These are phyloP conservation scores for Colletotrichum costaricense DNA, from an alignment of 2,329 filamentous ascomycete species.

Conservation along the genomic window DNA sequence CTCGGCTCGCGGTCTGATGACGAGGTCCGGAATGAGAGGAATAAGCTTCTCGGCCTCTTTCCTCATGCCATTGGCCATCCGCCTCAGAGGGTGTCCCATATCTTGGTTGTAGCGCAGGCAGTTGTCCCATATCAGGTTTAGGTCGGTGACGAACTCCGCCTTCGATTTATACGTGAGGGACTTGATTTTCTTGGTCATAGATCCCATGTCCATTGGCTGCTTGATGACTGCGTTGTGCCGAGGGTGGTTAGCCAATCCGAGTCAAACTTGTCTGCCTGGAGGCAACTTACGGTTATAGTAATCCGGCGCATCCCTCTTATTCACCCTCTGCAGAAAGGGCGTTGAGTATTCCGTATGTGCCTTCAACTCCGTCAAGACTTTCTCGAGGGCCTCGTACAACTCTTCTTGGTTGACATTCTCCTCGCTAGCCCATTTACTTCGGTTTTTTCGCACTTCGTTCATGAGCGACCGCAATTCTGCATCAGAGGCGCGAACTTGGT, in stretches of 20 bases:
- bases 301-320: conserved; percentile 96
- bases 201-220: conserved; percentile 96
- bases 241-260: conserved; percentile 38
- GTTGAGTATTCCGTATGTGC: conserved; percentile 97
- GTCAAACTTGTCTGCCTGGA: conserved; percentile 14
- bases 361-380: conserved; percentile 96
- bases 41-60: conserved; percentile 98
- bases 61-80: conserved; percentile 95
- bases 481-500: conserved; percentile 91
- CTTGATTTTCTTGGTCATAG: conserved; percentile 98
- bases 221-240: conserved; percentile 77
- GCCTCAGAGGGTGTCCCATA: conserved; percentile 85
- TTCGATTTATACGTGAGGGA: conserved; percentile 85
- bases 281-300: conserved; percentile 84
- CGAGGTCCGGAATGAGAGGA: conserved; percentile 92
- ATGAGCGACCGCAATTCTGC: conserved; percentile 91
- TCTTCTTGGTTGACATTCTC: conserved; percentile 98
- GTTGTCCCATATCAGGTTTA: conserved; percentile 97
- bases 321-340: conserved; percentile 94
- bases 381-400: conserved; percentile 95
- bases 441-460: conserved; percentile 97
- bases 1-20: conserved; percentile 90
- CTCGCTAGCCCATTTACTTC: conserved; percentile 98
- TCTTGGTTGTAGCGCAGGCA: conserved; percentile 96
- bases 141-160: conserved; percentile 91